Evolutionary conservation across 345 rosid genomes (phyloP).

Genomic region (Acer negundo): DNA sequence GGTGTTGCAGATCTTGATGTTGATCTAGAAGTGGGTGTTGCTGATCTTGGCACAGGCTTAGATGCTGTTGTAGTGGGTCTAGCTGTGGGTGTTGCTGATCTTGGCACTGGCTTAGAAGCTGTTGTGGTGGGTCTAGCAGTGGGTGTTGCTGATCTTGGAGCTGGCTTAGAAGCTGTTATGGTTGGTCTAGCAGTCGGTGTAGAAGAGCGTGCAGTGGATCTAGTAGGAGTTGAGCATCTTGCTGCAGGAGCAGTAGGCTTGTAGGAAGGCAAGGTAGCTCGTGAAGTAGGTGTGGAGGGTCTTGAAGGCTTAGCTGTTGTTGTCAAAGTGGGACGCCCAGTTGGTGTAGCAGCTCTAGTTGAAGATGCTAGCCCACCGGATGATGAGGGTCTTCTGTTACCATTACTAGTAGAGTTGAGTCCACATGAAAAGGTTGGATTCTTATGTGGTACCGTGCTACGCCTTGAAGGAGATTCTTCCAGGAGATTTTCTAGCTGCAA

Average conservation of each 20-base stretch:
- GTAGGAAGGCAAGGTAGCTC: slow-evolving; percentile 45
- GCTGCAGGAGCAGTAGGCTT: slow-evolving; percentile 42
- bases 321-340: slow-evolving; percentile 53
- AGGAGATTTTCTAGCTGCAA: slow-evolving; percentile 57
- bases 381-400: slow-evolving; percentile 62
- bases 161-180: slow-evolving; percentile 32
- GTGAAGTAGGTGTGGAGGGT: slow-evolving; percentile 76
- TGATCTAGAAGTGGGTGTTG: slow-evolving; percentile 45
- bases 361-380: slow-evolving; percentile 51
- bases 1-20: slow-evolving; percentile 61
- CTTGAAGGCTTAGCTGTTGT: slow-evolving; percentile 60
- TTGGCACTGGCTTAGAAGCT: slow-evolving; percentile 43
- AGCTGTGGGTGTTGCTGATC: slow-evolving; percentile 63
- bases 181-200: slow-evolving; percentile 63
- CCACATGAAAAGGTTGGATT: slow-evolving; percentile 38
- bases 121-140: slow-evolving; percentile 44
- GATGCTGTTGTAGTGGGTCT: slow-evolving; percentile 43
- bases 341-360: slow-evolving; percentile 61
- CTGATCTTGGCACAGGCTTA: slow-evolving; percentile 35
- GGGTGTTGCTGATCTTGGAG: slow-evolving; percentile 42
- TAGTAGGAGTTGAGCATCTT: slow-evolving; percentile 56
- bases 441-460: slow-evolving; percentile 34
- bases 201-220: slow-evolving; percentile 44
- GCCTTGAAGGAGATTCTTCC: slow-evolving; percentile 48
- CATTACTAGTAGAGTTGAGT: slow-evolving; percentile 42